A percentile compares a stretch with the other conserved stretches of the same genome.
phyloP scores from a whole-genome alignment of 495 filamentous ascomycete genomes.

The Lasiosphaeria miniovina region DNA sequence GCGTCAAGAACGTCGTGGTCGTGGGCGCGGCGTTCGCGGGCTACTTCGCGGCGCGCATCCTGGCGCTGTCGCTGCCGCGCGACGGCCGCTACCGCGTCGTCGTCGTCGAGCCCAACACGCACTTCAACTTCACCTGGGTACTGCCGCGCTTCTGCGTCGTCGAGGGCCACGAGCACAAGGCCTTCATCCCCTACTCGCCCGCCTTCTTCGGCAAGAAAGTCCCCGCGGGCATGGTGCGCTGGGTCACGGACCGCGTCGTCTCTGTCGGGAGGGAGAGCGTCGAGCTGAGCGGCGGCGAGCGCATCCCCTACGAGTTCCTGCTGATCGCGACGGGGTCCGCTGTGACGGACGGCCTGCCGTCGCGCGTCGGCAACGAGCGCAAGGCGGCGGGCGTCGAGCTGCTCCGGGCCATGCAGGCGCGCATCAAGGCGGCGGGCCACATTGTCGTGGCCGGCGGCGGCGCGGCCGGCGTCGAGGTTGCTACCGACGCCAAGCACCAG shows the following conservation, averaged over 20 bases:
- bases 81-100: constrained; percentile 47
- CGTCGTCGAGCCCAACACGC: constrained; percentile 55
- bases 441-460: constrained; percentile 59
- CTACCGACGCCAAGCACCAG: constrained; percentile 53
- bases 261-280: constrained; percentile 25
- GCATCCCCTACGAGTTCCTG: constrained; percentile 55
- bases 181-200: constrained; percentile 48
- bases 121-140: constrained; percentile 58
- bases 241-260: constrained; percentile 37
- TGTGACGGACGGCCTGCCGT: constrained; percentile 46
- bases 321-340: constrained; percentile 54
- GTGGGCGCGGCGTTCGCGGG: constrained; percentile 58
- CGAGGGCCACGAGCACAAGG: constrained; percentile 42
- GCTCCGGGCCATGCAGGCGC: constrained; percentile 34
- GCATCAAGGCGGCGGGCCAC: constrained; percentile 36
- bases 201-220: constrained; percentile 24
- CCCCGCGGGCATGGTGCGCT: constrained; percentile 26
- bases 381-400: constrained; percentile 48
- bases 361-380: constrained; percentile 43
- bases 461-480: constrained; percentile 59
- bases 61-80: constrained; percentile 46
- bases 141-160: constrained; percentile 50
- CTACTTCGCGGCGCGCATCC: constrained; percentile 41
- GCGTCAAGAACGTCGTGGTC: constrained; percentile 46
- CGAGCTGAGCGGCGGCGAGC: constrained; percentile 24